Percentiles rank a stretch among this genome's conserved stretches.
Conservation (phyloP, 2,329 filamentous ascomycete genomes). For the Geosmithia putterillii region DNA sequence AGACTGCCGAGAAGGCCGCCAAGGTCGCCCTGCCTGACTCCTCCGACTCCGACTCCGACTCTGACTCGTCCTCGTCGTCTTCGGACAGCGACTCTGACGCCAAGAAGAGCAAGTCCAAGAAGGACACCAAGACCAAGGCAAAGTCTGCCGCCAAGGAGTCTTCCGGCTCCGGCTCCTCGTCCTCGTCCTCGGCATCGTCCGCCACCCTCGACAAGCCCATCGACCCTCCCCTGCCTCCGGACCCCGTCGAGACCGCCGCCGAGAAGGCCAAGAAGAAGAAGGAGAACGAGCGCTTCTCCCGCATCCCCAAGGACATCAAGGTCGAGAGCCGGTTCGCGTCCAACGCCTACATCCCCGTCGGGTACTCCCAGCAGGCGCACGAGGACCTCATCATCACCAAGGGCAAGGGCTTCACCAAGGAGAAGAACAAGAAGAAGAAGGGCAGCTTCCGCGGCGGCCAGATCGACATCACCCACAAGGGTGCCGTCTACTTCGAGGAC, state of each 20-base stretch:
- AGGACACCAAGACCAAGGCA: not conserved
- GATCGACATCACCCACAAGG: slow-evolving; percentile 72
- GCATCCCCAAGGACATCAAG: slow-evolving; percentile 55
- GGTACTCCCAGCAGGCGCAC: slow-evolving; percentile 81
- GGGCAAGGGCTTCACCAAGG: slow-evolving; percentile 97
- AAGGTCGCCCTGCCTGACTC: slow-evolving; percentile 22
- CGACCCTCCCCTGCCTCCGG: slow-evolving; percentile 40
- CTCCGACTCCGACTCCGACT: slow-evolving; percentile 15
- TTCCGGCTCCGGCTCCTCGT: slow-evolving; percentile 8
- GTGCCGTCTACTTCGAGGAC: slow-evolving; percentile 91
- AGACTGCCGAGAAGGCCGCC: slow-evolving; percentile 13
- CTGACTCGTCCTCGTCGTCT: slow-evolving; percentile 9
- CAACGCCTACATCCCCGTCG: slow-evolving; percentile 73
- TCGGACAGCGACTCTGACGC: not conserved
- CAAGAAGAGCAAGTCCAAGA: not conserved
- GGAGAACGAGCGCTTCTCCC: slow-evolving; percentile 62
- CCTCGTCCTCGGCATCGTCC: slow-evolving; percentile 11
- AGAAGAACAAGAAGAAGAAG: slow-evolving; percentile 98
- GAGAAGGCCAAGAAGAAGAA: slow-evolving; percentile 34
- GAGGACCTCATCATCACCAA: slow-evolving; percentile 81
- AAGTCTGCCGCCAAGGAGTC: not conserved
- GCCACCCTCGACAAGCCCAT: slow-evolving; percentile 38
- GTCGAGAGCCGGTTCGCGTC: slow-evolving; percentile 60
- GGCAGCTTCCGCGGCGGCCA: slow-evolving; percentile 81
- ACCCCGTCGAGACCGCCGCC: slow-evolving; percentile 24